Conservation (phyloP, 805 yeast genomes). For the Suhomyces prunicola region DNA sequence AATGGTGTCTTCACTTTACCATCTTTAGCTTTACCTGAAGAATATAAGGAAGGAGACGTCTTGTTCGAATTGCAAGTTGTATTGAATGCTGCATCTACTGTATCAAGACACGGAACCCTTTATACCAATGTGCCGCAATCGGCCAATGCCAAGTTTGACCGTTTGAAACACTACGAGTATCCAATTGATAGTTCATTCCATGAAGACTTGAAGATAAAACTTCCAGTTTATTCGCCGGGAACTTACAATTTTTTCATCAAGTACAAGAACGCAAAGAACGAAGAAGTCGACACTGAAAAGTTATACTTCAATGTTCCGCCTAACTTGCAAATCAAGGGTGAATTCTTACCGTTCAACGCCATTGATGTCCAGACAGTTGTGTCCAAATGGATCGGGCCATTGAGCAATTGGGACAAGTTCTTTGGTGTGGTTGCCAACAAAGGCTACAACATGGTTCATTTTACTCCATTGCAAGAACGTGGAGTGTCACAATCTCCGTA, state of each 20-base stretch:
- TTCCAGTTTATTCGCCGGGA: constrained; percentile 71
- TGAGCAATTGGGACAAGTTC: constrained; percentile 61
- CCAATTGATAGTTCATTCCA: constrained; percentile 58
- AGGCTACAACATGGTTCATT: constrained; percentile 94
- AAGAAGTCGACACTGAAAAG: constrained; percentile 46
- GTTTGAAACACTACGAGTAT: constrained; percentile 53
- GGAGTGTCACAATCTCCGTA: constrained; percentile 93
- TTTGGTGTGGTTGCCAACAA: constrained; percentile 62
- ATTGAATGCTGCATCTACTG: constrained; percentile 71
- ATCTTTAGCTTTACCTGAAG: constrained; percentile 35
- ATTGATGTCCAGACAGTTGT: constrained; percentile 80
- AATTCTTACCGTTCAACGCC: constrained; percentile 68
- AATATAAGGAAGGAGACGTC: constrained; percentile 34
- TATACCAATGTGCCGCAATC: constrained; percentile 69
- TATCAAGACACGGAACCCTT: constrained; percentile 67
- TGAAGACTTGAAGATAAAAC: constrained; percentile 56
- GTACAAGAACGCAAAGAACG: constrained; percentile 39
- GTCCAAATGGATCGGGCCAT: constrained; percentile 86
- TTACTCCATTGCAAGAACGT: constrained; percentile 87
- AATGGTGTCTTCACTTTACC: constrained; percentile 55
- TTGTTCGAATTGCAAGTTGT: constrained; percentile 55
- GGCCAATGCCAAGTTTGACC: constrained; percentile 43
- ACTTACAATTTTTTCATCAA: constrained; percentile 71
- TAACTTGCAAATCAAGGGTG: constrained; percentile 53
- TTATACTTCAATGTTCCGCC: constrained; percentile 82